A percentile compares a stretch with the other conserved stretches of the same genome.
phyloP scores from a whole-genome alignment of 257 asterid species.

The Gynochthodes officinalis region DNA sequence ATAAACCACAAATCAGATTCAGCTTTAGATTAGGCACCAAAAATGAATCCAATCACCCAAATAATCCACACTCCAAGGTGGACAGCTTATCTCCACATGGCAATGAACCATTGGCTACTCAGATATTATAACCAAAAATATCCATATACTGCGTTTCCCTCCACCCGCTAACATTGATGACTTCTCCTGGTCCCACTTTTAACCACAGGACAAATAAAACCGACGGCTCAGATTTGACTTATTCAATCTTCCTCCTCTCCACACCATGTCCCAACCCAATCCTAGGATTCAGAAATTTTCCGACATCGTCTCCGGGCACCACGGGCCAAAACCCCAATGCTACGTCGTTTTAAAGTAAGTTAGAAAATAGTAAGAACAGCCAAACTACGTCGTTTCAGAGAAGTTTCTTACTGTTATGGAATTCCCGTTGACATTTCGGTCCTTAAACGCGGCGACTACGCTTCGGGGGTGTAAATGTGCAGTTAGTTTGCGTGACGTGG shows the following conservation, averaged over 20 bases:
- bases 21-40: neutral
- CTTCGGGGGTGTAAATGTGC: constrained; percentile 30
- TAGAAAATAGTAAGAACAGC: neutral
- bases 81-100: constrained; percentile 25
- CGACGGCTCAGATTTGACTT: constrained; percentile 11
- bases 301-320: constrained; percentile 13
- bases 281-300: neutral
- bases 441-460: constrained; percentile 39
- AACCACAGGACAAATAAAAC: neutral
- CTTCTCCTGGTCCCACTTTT: neutral
- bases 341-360: neutral
- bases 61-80: neutral
- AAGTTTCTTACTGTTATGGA: constrained; percentile 35
- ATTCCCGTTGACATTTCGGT: constrained; percentile 46
- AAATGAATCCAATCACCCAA: neutral
- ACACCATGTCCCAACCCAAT: neutral
- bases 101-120: neutral
- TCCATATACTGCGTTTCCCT: neutral
- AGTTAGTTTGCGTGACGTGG: constrained; percentile 24
- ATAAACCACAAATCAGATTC: no score
- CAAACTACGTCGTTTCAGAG: constrained; percentile 1
- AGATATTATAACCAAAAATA: constrained; percentile 22
- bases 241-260: no score
- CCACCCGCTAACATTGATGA: neutral
- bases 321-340: neutral